Conservation (phyloP, 2,329 filamentous ascomycete species). For the Sclerotinia minor region DNA sequence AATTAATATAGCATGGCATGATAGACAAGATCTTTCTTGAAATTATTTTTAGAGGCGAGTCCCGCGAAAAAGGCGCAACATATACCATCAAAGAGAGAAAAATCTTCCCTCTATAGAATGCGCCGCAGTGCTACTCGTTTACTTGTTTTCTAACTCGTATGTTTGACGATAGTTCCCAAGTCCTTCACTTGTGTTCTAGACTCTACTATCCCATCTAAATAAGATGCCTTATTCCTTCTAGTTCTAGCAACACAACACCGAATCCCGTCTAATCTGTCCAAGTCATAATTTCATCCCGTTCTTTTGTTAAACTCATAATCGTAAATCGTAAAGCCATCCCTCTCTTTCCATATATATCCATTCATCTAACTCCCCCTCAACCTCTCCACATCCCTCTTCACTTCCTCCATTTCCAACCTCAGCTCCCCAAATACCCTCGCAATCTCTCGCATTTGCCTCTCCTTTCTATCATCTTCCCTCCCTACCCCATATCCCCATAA, state of each 20-base stretch:
- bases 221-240: background rate
- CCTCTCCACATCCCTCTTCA: constrained; percentile 40
- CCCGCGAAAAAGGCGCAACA: background rate
- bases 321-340: background rate
- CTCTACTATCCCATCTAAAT: background rate
- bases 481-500: constrained; percentile 41
- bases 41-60: background rate
- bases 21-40: background rate
- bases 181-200: background rate
- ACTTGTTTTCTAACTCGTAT: background rate
- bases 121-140: no score
- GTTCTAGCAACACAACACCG: background rate
- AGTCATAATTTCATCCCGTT: background rate
- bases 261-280: background rate
- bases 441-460: constrained; percentile 41
- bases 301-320: background rate
- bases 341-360: background rate
- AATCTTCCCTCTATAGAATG: constrained; percentile 2
- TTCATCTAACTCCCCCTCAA: constrained; percentile 31
- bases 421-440: constrained; percentile 41
- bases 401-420: constrained; percentile 37
- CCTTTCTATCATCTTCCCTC: constrained; percentile 35
- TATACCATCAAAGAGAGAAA: background rate
- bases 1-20: background rate
- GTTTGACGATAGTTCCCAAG: background rate